These are phyloP conservation scores for Pittosporum tobira DNA, from an alignment of 129 eudicot species.

Conservation along the genomic window DNA sequence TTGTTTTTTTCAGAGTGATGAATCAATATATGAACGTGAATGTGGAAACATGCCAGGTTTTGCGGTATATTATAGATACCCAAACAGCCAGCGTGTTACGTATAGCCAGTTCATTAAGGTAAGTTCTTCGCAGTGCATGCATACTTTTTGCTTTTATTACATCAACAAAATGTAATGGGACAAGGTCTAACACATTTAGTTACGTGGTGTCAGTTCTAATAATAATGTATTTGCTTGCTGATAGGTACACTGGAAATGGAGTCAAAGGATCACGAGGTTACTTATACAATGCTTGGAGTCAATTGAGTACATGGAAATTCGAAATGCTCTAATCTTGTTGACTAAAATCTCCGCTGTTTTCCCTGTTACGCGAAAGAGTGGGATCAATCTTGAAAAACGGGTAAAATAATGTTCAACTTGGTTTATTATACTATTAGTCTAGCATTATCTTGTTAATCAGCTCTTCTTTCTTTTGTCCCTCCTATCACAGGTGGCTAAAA, in stretches of 20 bases:
- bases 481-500: conserved; percentile 75
- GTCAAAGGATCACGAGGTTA: conserved; percentile 91
- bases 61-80: conserved; percentile 94
- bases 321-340: conserved; percentile 89
- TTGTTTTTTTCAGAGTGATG: conserved; percentile 68
- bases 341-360: conserved; percentile 87
- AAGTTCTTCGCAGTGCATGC: conserved; percentile 10
- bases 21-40: conserved; percentile 90
- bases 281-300: conserved; percentile 97
- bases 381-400: conserved; percentile 97
- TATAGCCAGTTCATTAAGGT: conserved; percentile 94
- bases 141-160: too few species aligned
- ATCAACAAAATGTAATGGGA: too few species aligned
- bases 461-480: neutral
- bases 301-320: conserved; percentile 90
- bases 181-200: too few species aligned
- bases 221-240: conserved; percentile 18
- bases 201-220: too few species aligned
- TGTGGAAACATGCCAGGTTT: conserved; percentile 99
- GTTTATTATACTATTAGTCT: neutral
- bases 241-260: conserved; percentile 99
- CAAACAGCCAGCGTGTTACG: conserved; percentile 96
- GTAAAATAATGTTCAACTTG: conserved; percentile 30
- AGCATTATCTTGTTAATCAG: neutral
- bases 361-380: conserved; percentile 97